A percentile compares a stretch with the other conserved stretches of the same genome.
phyloP scores from a whole-genome alignment of 768 basidiomycete species.

The Tremella fuciformis region DNA sequence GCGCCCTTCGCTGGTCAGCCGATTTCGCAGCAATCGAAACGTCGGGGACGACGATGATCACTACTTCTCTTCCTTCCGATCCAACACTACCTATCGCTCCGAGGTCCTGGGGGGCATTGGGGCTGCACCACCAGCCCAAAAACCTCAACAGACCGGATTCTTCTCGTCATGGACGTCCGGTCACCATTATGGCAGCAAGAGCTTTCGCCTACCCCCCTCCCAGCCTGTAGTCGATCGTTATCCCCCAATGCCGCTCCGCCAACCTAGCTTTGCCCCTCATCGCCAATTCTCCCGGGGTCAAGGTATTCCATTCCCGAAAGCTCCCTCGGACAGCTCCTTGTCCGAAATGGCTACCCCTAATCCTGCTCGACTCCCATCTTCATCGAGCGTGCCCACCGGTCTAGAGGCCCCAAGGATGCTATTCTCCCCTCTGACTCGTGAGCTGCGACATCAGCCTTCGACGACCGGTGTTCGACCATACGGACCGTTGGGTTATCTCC shows the following conservation, averaged over 20 bases:
- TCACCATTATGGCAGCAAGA: not conserved
- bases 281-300: conserved; percentile 4
- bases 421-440: conserved; percentile 39
- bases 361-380: conserved; percentile 26
- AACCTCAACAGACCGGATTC: not conserved
- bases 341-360: conserved; percentile 6
- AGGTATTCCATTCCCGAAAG: conserved; percentile 9
- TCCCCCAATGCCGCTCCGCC: conserved; percentile 4
- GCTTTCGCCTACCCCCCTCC: too few species aligned
- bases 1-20: too few species aligned
- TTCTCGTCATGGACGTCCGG: conserved; percentile 1
- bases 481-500: too few species aligned
- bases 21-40: too few species aligned
- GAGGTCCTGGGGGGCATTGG: conserved; percentile 1
- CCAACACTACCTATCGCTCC: not conserved
- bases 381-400: conserved; percentile 43
- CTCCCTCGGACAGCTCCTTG: conserved; percentile 28
- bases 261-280: not conserved
- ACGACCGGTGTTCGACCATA: not conserved
- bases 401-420: conserved; percentile 36
- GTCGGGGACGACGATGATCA: too few species aligned
- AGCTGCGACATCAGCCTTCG: conserved; percentile 22
- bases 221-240: not conserved
- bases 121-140: not conserved
- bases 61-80: too few species aligned